Base-by-base conservation (phyloP, 1,139 yeast genomes). In the Arxiozyma slooffiae region DNA sequence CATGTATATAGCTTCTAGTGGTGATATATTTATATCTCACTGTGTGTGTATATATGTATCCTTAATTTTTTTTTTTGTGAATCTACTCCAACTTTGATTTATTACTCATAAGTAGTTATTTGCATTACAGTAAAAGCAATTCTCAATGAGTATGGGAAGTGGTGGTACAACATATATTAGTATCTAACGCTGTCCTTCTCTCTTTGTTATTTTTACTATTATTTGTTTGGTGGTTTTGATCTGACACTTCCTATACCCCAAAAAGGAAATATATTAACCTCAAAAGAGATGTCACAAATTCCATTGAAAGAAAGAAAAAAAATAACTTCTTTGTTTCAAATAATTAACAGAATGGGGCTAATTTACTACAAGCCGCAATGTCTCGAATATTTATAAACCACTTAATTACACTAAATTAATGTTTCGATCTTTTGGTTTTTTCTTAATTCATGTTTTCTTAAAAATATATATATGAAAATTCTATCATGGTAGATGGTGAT, bases 251-350 rank as follows among this genome's bases (percentile, higher is more conserved):
- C 16, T 9, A n/a, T 42, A 16, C 21, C 45, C 39, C 18, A 21
- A 42, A 42, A 1, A 34, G 45, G 45, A 30, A 42, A 42, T n/a
- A 4, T 16, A 1, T 14, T 34, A 20, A 42, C 45, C 45, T 42
- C 45, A 42, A 42, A 42, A 42, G 20, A 14, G 39, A 38, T 42
- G 45, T 34, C 45, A 42, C 45, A 42, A 52, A 37, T 44, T 24
- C 23, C 14, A 14, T 30, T n/a, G n/a, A n/a, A n/a, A n/a, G 36
- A 3, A 30, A 7, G n/a, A 14, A 11, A 30, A 30, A 30, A 30
- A 30, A 30, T 11, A 30, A 14, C 16, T 30, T 30, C 36, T n/a
- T 30, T 30, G 36, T 30, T 30, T 30, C 36, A 30, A 30, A 30
- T 30, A 14, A 2, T 2, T 14, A 11, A 30, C 36, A 14, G 7